Base-by-base conservation (phyloP, 1,139 yeast genomes). In the Chernovozyma sophiae-reginae region DNA sequence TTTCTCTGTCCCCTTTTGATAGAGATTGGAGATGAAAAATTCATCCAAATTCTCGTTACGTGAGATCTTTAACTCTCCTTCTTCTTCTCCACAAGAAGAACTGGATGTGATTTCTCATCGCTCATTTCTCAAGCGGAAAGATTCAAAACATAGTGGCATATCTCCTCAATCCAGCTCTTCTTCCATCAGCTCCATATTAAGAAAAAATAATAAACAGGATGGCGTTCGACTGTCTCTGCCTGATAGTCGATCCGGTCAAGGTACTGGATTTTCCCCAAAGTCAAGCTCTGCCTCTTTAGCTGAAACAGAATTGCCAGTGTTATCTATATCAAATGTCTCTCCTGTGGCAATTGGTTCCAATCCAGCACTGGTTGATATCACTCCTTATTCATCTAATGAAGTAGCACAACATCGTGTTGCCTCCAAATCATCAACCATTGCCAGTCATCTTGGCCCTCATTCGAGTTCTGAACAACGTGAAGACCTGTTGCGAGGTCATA, bases 91-190 rank as follows among this genome's bases (percentile, higher is more conserved):
- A 8, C 30, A 6, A 12, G 22, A 32, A 4, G 8, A 18, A 5
- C 30, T 12, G 30, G 8, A 19, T 12, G 19, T 39, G 13, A 25
- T 34, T 8, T 32, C 43, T 10, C 56, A 54, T 31, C 46, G 57
- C 17, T 45, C 42, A 23, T 49, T 54, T 25, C 44, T 52, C 34
- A 43, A 47, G 33, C 41, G 42, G 30, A 42, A 51, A 29, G 47
- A 43, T 34, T 44, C 53, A 3, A 37, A 46, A 27, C 19, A 15
- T 6, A 15, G 31, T 11, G 31, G 11, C 7, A 26, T 44, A 26
- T 46, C 53, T 29, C 46, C 31, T 16, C 31, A 28, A 19, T 28
- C 31, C 7, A 48, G 53, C 20, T 25, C 46, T 11, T 40, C 45
- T 29, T 49, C 55, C 3, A 32, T 47, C 22, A 41, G 41, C 25